A percentile compares a stretch with the other conserved stretches of the same genome.
Conservation (phyloP, 129 eudicot genomes). For the Chrysanthemum makinoi region DNA sequence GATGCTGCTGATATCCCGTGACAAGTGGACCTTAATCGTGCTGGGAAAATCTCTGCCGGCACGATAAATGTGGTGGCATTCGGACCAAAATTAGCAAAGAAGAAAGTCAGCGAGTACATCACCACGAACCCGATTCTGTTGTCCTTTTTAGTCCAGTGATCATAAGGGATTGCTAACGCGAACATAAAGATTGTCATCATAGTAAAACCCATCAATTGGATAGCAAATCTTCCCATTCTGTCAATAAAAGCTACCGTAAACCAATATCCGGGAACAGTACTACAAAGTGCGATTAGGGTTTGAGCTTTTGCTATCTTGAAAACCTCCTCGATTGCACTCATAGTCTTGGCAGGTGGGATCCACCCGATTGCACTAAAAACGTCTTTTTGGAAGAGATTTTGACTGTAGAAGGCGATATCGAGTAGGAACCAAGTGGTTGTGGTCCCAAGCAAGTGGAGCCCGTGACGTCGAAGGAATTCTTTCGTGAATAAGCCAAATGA, state of each 20-base stretch:
- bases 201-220: conserved; percentile 58
- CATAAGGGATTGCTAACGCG: conserved; percentile 55
- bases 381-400: conserved; percentile 70
- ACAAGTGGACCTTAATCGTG: conserved; percentile 70
- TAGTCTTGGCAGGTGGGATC: conserved; percentile 47
- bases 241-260: conserved; percentile 70
- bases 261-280: conserved; percentile 83
- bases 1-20: conserved; percentile 82
- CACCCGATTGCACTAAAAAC: conserved; percentile 57
- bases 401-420: conserved; percentile 71
- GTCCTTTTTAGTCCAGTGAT: conserved; percentile 55
- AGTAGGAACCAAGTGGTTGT: conserved; percentile 67
- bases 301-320: conserved; percentile 63
- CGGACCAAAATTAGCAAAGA: conserved; percentile 78
- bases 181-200: conserved; percentile 80
- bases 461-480: conserved; percentile 53
- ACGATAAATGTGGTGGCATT: conserved; percentile 77
- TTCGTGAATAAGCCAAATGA: conserved; percentile 52
- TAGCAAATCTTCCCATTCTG: conserved; percentile 48
- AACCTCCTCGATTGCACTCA: conserved; percentile 67
- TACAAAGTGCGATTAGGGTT: conserved; percentile 68
- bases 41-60: conserved; percentile 86
- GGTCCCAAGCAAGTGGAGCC: conserved; percentile 69
- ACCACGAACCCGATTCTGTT: conserved; percentile 60
- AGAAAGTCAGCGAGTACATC: conserved; percentile 68